A percentile compares a stretch with the other conserved stretches of the same genome.
Conservation (phyloP, 2,329 filamentous ascomycete species). For the Fusarium sororula region DNA sequence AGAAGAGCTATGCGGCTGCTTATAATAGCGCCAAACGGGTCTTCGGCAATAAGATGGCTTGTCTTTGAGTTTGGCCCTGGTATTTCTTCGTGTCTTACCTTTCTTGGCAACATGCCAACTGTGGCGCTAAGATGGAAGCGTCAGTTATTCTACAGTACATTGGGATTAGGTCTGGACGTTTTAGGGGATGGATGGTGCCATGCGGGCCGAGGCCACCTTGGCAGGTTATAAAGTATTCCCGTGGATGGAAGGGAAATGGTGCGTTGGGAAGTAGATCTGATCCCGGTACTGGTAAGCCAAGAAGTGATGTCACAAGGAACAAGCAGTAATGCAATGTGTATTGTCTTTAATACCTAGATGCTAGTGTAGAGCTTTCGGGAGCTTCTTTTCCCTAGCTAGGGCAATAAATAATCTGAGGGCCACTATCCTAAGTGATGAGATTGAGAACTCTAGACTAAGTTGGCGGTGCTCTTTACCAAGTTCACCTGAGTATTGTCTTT, state of each 20-base stretch:
- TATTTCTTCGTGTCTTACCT: background rate
- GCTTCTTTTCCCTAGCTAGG: background rate
- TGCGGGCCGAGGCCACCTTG: background rate
- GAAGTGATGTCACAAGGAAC: background rate
- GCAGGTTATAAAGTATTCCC: background rate
- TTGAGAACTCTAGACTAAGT: rapidly evolving
- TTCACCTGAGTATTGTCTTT: rapidly evolving
- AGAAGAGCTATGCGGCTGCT: background rate
- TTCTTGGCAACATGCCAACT: conserved; percentile 9
- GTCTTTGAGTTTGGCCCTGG: background rate
- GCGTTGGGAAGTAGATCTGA: rapidly evolving
- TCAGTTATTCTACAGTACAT: background rate
- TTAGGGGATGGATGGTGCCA: background rate
- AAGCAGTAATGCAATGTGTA: rapidly evolving
- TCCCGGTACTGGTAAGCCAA: rapidly evolving
- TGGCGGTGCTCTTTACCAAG: rapidly evolving
- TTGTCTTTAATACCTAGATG: rapidly evolving
- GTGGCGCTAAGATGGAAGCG: conserved; percentile 4
- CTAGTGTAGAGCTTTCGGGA: too few relatives aligned
- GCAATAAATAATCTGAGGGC: rapidly evolving
- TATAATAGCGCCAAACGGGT: background rate
- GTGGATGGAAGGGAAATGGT: background rate
- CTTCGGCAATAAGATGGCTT: background rate
- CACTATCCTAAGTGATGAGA: background rate
- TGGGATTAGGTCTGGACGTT: background rate